These are phyloP conservation scores for Penicillium canariense DNA, from an alignment of 495 filamentous ascomycete species.

Conservation along the genomic window DNA sequence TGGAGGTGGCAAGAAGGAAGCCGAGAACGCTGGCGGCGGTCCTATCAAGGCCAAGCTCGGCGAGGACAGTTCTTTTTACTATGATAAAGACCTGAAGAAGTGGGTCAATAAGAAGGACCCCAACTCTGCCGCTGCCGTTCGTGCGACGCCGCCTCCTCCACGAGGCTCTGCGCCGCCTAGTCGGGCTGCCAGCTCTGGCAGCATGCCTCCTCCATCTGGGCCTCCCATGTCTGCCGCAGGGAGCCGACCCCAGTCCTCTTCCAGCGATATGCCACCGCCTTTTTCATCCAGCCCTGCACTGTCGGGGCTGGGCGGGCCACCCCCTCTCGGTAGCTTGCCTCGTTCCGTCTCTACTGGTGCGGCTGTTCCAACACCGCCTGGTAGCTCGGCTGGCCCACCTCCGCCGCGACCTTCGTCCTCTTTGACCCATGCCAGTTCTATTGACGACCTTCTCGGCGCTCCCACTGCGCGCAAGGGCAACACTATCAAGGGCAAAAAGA, in stretches of 20 bases:
- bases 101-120: constrained; percentile 96
- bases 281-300: constrained; percentile 42
- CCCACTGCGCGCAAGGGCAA: constrained; percentile 64
- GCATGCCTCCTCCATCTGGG: constrained; percentile 34
- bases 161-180: constrained; percentile 45
- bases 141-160: constrained; percentile 53
- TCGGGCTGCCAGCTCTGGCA: constrained; percentile 37
- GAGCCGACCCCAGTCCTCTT: constrained; percentile 42
- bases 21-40: constrained; percentile 50
- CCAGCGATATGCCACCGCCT: constrained; percentile 32
- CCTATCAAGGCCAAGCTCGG: constrained; percentile 94
- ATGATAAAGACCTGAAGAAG: constrained; percentile 89
- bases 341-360: constrained; percentile 41
- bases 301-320: constrained; percentile 32
- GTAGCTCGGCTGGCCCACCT: constrained; percentile 30
- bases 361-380: constrained; percentile 32
- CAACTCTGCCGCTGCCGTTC: constrained; percentile 42
- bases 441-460: constrained; percentile 79
- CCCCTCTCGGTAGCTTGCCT: constrained; percentile 25
- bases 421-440: constrained; percentile 75
- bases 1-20: constrained; percentile 65
- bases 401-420: constrained; percentile 60
- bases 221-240: constrained; percentile 33
- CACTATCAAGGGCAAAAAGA: constrained; percentile 70
- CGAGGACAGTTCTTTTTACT: constrained; percentile 89